Evolutionary conservation across 2,329 filamentous ascomycete genomes (phyloP).

Genomic region (Aspergillus aculeatinus): DNA sequence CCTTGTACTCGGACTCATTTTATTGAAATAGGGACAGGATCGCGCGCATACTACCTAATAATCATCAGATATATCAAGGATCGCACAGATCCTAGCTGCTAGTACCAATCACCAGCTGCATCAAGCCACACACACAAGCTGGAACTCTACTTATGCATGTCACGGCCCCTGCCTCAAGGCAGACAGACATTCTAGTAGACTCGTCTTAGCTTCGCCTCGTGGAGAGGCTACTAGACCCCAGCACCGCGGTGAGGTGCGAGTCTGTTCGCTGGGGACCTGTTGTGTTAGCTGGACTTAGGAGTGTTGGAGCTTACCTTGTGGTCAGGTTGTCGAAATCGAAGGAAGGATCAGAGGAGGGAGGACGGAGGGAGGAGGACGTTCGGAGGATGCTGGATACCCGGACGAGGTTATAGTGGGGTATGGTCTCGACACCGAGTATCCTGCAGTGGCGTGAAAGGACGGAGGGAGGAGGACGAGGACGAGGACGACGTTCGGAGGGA

Average conservation of each 20-base stretch:
- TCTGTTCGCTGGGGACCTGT: neutral
- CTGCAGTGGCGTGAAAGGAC: neutral
- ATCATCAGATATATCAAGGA: neutral
- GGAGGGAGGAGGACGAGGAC: neutral
- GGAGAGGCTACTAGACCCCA: constrained; percentile 5
- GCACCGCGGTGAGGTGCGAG: constrained; percentile 8
- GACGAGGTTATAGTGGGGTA: neutral
- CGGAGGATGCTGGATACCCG: neutral
- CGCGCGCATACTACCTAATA: neutral
- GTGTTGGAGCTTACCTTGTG: neutral
- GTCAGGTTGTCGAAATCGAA: neutral
- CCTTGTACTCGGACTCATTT: no score
- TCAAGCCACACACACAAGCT: no score
- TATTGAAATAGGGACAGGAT: neutral
- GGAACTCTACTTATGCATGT: no score
- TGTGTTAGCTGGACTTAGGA: neutral
- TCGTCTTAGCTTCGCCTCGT: constrained; percentile 4
- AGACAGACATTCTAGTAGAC: neutral
- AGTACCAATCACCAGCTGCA: no score
- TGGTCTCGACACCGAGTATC: neutral
- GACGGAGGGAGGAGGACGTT: neutral
- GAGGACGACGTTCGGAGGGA: neutral
- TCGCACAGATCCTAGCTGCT: neutral
- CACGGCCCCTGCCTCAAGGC: neutral
- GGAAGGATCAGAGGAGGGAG: neutral